Evolutionary conservation across 257 asterid genomes (phyloP).

Genomic region (Cordia subcordata): DNA sequence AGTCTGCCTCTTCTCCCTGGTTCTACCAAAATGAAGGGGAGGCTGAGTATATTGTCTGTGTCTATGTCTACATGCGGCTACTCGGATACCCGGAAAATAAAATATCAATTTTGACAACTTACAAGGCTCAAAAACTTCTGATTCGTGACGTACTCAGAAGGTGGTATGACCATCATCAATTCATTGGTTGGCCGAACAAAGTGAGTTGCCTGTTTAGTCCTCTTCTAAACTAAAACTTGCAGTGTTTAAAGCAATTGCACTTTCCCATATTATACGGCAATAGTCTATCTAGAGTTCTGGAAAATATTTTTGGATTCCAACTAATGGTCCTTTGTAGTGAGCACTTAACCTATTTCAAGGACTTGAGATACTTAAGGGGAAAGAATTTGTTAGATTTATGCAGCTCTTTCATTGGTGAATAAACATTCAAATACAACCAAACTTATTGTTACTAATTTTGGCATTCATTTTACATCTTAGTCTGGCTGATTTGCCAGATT

Average conservation of each 20-base stretch:
- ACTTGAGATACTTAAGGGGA: no score
- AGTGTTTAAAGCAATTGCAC: not conserved
- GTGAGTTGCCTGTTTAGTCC: slow-evolving; percentile 26
- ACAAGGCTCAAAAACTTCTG: slow-evolving; percentile 96
- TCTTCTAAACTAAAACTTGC: not conserved
- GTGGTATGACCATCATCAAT: slow-evolving; percentile 82
- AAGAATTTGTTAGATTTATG: not conserved
- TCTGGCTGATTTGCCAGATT: no score
- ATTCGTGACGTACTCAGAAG: slow-evolving; percentile 93
- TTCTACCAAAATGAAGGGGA: slow-evolving; percentile 99
- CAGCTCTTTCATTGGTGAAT: slow-evolving; percentile 13
- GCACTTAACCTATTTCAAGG: no score
- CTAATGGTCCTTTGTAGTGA: no score
- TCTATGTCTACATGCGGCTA: slow-evolving; percentile 92
- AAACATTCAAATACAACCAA: no score
- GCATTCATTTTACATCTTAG: no score
- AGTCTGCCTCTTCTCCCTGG: slow-evolving; percentile 98
- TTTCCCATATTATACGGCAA: no score
- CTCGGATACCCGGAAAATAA: slow-evolving; percentile 94
- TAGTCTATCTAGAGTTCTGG: no score
- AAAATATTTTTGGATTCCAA: no score
- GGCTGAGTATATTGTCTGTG: slow-evolving; percentile 92
- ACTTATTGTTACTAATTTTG: no score
- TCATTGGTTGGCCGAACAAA: slow-evolving; percentile 95
- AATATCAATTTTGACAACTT: slow-evolving; percentile 91